Evolutionary conservation across 352 stramenopile genomes (phyloP).

Genomic region (Phytophthora multivora): DNA sequence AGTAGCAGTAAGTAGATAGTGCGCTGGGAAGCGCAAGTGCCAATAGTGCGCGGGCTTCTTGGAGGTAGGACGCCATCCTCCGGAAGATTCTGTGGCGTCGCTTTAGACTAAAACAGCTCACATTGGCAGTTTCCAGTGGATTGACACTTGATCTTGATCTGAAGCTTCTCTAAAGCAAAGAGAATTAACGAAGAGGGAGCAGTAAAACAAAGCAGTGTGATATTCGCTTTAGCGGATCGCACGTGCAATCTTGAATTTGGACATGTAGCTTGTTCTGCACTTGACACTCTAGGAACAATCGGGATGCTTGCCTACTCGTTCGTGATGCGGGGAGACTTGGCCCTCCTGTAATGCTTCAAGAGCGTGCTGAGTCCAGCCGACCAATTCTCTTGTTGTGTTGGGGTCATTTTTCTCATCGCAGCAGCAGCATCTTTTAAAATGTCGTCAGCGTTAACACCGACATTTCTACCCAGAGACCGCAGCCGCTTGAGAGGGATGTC

Average conservation of each 20-base stretch:
- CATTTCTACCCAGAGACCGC: background rate
- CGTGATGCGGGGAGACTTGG: background rate
- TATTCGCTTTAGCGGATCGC: background rate
- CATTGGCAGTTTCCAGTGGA: background rate
- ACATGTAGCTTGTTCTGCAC: background rate
- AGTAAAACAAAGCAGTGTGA: background rate
- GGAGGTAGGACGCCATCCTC: slow-evolving; percentile 10
- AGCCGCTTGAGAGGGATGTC: background rate
- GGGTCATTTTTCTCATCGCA: too few relatives aligned
- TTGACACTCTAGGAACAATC: background rate
- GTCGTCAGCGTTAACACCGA: background rate
- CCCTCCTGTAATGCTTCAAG: background rate
- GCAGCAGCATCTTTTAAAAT: too few relatives aligned
- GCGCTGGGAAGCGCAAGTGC: slow-evolving; percentile 59
- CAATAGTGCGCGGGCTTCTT: slow-evolving; percentile 42
- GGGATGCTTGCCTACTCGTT: too few relatives aligned
- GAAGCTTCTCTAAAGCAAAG: too few relatives aligned
- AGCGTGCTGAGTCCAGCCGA: background rate
- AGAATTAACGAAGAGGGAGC: too few relatives aligned
- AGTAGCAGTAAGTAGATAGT: slow-evolving; percentile 78
- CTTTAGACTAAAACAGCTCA: background rate
- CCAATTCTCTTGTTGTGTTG: background rate
- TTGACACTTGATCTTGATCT: too few relatives aligned
- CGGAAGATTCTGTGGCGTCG: background rate
- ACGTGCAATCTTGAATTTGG: background rate